Base-by-base conservation (phyloP, 2,329 filamentous ascomycete species). In the Colletotrichum simmondsii region DNA sequence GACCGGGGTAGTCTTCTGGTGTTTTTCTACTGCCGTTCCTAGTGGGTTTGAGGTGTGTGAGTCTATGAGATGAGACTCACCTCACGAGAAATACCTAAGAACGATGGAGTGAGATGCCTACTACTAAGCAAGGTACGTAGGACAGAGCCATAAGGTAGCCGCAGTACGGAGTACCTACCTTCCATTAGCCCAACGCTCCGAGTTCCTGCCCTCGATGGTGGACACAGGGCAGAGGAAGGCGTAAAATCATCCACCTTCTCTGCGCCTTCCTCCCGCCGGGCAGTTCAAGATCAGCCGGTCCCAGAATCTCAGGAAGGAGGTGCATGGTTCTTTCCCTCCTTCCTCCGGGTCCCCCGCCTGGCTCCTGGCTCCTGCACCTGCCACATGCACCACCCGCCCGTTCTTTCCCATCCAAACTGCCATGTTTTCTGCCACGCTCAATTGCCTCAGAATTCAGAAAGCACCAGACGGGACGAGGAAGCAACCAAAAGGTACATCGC, bases 401-500 rank as follows among this genome's bases (percentile, higher is more conserved):
- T 52, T 53, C 49, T 49, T 69, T 60, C 65, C 53, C 52, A 65
- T 65, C 49, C 14, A 30, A 62, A 71, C 68, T 68, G 58, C 65
- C 65, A 63, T 54, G 58, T 56, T 63, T 46, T 58, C 22, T 58
- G 46, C 67, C 61, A 70, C 52, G 26, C 30, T 42, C 26, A 49
- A 49, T 49, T 49, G 42, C 42, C 42, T 49, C 42, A 49, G 42
- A 49, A 49, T n/a, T n/a, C 19, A 49, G 7, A 49, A 49, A 49
- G 42, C 19, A n/a, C 16, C 42, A 49, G 19, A n/a, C 19, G 42
- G 42, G 16, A 49, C 5, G 42, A 19, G 19, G 16, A n/a, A 19
- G 42, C 60, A 19, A 61, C 11, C 32, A 56, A 71, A 62, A 62
- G 71, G 59, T 75, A 75, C 74, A 59, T 54, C 32, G 26, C 14